Evolutionary conservation across 208 protist species (phyloP).

Genomic region (Acanthamoeba lugdunensis): DNA sequence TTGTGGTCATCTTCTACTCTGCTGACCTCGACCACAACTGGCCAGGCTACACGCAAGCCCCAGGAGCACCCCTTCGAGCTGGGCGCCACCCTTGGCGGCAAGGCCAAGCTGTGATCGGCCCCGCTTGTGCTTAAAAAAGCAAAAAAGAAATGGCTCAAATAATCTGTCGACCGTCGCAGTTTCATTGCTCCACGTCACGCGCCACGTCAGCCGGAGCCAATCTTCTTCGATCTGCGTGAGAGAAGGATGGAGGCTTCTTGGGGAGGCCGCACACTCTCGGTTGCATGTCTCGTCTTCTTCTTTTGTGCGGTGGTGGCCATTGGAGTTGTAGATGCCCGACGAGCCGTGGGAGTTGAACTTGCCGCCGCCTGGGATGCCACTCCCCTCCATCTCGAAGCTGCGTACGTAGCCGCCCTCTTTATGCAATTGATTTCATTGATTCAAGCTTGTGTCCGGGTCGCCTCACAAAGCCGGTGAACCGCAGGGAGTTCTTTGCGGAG

Average conservation of each 20-base stretch:
- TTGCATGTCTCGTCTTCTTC: background rate
- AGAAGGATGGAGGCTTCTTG: background rate
- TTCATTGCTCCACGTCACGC: background rate
- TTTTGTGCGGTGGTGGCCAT: background rate
- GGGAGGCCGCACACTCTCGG: background rate
- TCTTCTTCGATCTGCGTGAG: background rate
- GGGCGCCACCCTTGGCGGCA: background rate
- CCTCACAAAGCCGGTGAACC: too few relatives aligned
- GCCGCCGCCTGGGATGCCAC: slow-evolving; percentile 10
- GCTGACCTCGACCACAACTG: background rate
- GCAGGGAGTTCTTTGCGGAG: slow-evolving; percentile 48
- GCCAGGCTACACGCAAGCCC: slow-evolving; percentile 30
- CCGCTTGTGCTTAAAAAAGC: too few relatives aligned
- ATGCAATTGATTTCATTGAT: background rate
- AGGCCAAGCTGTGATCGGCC: slow-evolving; percentile 16
- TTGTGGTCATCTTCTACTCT: background rate
- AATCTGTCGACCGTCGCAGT: background rate
- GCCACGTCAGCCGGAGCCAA: slow-evolving; percentile 21
- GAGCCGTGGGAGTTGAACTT: slow-evolving; percentile 13
- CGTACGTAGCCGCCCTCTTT: background rate
- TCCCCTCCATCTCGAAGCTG: slow-evolving; percentile 34
- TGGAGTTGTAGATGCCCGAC: background rate
- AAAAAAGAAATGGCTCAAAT: too few relatives aligned
- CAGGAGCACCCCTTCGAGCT: slow-evolving; percentile 65
- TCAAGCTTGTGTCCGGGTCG: background rate